These are phyloP conservation scores for Hansenula anomala DNA, from an alignment of 1,139 yeast genomes.

Conservation along the genomic window DNA sequence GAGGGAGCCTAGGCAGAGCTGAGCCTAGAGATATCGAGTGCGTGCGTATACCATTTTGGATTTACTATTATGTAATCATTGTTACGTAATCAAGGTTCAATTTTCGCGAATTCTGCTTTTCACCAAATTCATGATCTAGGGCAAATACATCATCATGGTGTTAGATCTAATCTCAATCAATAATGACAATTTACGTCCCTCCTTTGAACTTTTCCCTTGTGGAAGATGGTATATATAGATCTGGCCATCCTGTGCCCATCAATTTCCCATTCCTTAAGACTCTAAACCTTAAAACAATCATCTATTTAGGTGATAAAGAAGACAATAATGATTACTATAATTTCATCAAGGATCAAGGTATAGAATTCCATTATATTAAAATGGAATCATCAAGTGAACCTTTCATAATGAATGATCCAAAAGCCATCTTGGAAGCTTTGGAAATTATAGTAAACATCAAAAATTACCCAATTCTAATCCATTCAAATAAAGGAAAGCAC, in stretches of 20 bases:
- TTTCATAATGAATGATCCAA: constrained; percentile 53
- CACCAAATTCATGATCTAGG: no score
- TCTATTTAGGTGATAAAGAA: constrained; percentile 75
- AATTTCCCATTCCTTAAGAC: constrained; percentile 71
- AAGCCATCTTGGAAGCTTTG: constrained; percentile 56
- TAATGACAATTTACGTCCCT: constrained; percentile 54
- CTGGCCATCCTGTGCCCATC: constrained; percentile 89
- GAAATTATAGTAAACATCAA: constrained; percentile 59
- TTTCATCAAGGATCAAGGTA: constrained; percentile 48
- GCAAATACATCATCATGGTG: no score
- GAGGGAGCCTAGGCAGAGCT: no score
- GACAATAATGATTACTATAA: constrained; percentile 63
- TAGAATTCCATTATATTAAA: constrained; percentile 54
- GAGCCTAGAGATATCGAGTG: no score
- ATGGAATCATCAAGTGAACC: constrained; percentile 78
- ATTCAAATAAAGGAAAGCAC: constrained; percentile 94
- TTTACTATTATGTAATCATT: no score
- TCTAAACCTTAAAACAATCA: constrained; percentile 68
- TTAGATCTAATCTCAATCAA: no score
- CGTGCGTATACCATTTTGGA: no score
- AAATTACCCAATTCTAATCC: constrained; percentile 83
- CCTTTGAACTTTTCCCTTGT: constrained; percentile 89
- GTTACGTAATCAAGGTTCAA: no score
- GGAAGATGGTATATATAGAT: constrained; percentile 80
- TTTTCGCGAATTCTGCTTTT: no score